Evolutionary conservation across 2,329 filamentous ascomycete genomes (phyloP), one percentile per base, ranked within the genome.

Genomic region (Penicillium sumatraense): DNA sequence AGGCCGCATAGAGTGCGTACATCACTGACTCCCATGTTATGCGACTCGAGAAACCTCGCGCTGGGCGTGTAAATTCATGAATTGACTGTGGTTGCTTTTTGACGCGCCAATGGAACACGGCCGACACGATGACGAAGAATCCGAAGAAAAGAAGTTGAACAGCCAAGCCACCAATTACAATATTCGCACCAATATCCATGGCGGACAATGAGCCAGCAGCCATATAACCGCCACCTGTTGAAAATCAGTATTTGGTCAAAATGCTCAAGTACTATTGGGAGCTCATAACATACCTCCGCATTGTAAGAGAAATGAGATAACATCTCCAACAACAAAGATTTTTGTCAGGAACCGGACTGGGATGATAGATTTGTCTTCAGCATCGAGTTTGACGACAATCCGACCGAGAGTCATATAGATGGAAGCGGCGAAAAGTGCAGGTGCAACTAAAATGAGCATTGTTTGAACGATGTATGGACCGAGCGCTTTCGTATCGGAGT

Each of bases 141-240:
- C 75, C 78, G 57, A 88, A 86, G 53, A 83, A 77, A 48, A 83
- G 46, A 36, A 88, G 76, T 62, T 88, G 85, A n/a, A 86, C 67
- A 33, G 81, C 69, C 2, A 88, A 71, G 2, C 86, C 85, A 0
- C 61, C 80, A 5, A 86, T 69, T 20, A 88, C 79, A 51, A 87
- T 74, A n/a, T 67, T 57, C 7, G 61, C 51, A 14, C 66, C 67
- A 5, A 23, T 59, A 8, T 54, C 20, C 55, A 61, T 62, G 20
- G 56, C 52, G 26, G 53, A 51, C 3, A 54, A 20, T 8, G 52
- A 58, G 35, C 65, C 64, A 33, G 11, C 65, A 23, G 63, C 54
- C 64, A 68, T 69, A 27, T 63, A 62, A 10, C 66, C 65, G 20
- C 64, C 67, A 27, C 70, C 71, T 68, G 16, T 27, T 59, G 58